Base-by-base conservation (phyloP, 2,329 filamentous ascomycete genomes). In the Raffaelea arxii region DNA sequence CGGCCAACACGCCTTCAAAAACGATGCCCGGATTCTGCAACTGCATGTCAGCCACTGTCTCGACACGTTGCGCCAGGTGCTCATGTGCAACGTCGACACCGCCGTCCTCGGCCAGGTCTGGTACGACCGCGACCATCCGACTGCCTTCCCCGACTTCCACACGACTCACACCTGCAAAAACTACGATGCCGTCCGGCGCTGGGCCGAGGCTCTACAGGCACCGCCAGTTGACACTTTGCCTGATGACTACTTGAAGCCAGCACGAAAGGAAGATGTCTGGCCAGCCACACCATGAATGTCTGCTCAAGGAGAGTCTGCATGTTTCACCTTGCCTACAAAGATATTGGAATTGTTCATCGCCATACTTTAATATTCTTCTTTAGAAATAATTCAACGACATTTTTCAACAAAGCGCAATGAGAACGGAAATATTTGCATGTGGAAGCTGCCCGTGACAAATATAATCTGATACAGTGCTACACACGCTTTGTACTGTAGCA, bases 11-110 rank as follows among this genome's bases (percentile, higher is more conserved):
- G 70, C 75, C 0, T 83, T 82, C 53, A 56, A 58, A 18, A 80
- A 82, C 54, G 65, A 71, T 4, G 74, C 77, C 19, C 59, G 64
- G 30, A 72, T 81, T 38, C 59, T 82, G 6, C 68, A 67, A 22
- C 64, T 69, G 2, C 79, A 83, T 56, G 66, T 78, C 53, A 75
- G 73, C 5, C 78, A 82, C 50, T 82, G 79, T 49, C 63, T 82
- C 25, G 79, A 82, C 51, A 75, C 74, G 4, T 49, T 82, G 39
- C 72, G 78, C 1, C 78, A 82, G 56, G 73, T 78, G 16, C 65
- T 82, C 14, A 81, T 81, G 75, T 82, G 78, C 59, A 75, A 71
- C 24, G 65, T 74, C 19, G 79, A 82, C 52, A 71, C 76, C 3
- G 77, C 70, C 2, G 69, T 82, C 1, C 65, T 82, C 0, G 77